Conservation (phyloP, 2,329 filamentous ascomycete genomes). For the Diaporthe amygdali region DNA sequence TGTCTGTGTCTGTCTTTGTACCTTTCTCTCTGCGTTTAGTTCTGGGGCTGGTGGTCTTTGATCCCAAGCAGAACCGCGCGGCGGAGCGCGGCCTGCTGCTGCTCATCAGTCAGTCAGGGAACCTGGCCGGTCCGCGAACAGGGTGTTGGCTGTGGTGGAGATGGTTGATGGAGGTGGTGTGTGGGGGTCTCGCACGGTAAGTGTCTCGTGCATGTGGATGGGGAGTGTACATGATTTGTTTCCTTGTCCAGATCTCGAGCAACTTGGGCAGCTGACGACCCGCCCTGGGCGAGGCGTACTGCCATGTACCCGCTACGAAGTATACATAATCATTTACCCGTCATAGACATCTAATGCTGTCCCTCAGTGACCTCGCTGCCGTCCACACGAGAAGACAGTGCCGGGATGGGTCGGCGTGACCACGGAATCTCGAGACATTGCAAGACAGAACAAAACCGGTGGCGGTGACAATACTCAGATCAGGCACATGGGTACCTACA, state of each 20-base stretch:
- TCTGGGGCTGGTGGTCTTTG: not conserved
- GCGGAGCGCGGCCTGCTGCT: not conserved
- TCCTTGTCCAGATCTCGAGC: not conserved
- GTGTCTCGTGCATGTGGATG: constrained; percentile 9
- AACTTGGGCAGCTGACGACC: not conserved
- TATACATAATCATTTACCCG: not conserved
- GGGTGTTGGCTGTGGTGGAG: not conserved
- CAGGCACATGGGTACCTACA: too few species aligned
- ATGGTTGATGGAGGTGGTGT: not conserved
- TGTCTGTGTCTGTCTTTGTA: not conserved
- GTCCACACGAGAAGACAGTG: not conserved
- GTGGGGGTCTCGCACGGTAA: constrained; percentile 9
- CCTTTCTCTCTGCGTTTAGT: too few species aligned
- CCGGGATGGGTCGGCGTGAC: not conserved
- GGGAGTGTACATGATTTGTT: not conserved
- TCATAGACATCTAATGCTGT: not conserved
- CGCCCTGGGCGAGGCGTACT: not conserved
- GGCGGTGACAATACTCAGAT: not conserved
- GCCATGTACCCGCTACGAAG: not conserved
- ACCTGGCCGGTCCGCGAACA: not conserved
- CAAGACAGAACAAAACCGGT: not conserved
- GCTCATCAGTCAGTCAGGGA: not conserved
- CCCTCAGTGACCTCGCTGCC: not conserved
- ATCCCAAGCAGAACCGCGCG: not conserved
- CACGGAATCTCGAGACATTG: constrained; percentile 9